These are phyloP conservation scores for Podosphaera aphanis DNA, from an alignment of 2,329 filamentous ascomycete genomes.

Conservation along the genomic window DNA sequence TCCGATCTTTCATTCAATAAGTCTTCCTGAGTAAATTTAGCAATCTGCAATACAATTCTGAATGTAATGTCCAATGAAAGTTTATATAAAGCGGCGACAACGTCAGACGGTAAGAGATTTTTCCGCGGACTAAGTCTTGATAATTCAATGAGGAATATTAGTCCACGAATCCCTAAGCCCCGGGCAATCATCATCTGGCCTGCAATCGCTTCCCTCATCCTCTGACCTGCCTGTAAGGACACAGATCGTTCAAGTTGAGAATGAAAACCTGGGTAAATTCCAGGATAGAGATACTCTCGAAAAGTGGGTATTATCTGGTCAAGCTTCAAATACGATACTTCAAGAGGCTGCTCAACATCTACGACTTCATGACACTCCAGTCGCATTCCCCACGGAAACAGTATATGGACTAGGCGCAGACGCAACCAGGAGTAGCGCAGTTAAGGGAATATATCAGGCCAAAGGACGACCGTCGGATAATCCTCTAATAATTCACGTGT, in stretches of 20 bases:
- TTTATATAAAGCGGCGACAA: too few relatives aligned
- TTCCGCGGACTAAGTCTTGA: too few relatives aligned
- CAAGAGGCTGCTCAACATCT: constrained; percentile 12
- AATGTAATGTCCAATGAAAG: too few relatives aligned
- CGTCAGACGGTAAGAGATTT: too few relatives aligned
- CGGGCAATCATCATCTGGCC: too few relatives aligned
- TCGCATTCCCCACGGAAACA: constrained; percentile 92
- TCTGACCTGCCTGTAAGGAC: constrained; percentile 3
- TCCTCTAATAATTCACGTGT: constrained; percentile 79
- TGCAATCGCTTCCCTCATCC: too few relatives aligned
- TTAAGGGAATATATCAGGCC: constrained; percentile 75
- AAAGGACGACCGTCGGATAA: constrained; percentile 88
- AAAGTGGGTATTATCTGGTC: constrained; percentile 10
- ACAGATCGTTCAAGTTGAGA: constrained; percentile 9
- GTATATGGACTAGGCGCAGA: constrained; percentile 95
- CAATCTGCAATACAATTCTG: too few relatives aligned
- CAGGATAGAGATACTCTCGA: constrained; percentile 9
- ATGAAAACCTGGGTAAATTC: constrained; percentile 9
- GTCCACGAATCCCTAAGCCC: too few relatives aligned
- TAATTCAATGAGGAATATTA: too few relatives aligned
- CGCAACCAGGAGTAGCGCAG: constrained; percentile 62
- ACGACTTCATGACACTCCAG: constrained; percentile 26
- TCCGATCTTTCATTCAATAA: too few relatives aligned
- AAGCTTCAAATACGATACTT: constrained; percentile 6
- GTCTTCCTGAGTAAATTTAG: too few relatives aligned